Conservation (phyloP, 495 filamentous ascomycete genomes). For the Neurospora sp. region DNA sequence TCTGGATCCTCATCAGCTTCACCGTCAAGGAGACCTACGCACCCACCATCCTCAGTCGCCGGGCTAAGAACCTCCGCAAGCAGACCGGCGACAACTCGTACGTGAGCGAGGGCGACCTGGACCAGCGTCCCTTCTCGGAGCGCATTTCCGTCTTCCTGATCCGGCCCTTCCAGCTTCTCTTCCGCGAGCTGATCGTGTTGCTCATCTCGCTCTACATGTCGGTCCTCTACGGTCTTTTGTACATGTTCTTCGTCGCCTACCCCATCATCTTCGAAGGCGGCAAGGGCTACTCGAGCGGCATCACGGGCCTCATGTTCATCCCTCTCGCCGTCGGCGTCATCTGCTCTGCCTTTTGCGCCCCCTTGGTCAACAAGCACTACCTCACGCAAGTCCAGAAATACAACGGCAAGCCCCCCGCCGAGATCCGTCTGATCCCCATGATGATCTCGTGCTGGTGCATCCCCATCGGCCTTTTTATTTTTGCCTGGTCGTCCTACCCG, state of each 20-base stretch:
- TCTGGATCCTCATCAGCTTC: conserved; percentile 64
- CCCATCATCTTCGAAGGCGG: conserved; percentile 70
- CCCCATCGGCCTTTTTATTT: conserved; percentile 70
- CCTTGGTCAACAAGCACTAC: conserved; percentile 69
- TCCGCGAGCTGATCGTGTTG: conserved; percentile 68
- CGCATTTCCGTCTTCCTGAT: conserved; percentile 57
- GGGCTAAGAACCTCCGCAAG: conserved; percentile 60
- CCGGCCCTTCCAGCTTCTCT: conserved; percentile 72
- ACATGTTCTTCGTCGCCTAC: conserved; percentile 78
- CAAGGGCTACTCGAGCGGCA: conserved; percentile 62
- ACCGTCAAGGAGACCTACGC: conserved; percentile 77
- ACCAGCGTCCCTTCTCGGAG: conserved; percentile 52
- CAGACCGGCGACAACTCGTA: conserved; percentile 50
- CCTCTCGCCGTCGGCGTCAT: conserved; percentile 59
- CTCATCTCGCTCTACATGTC: conserved; percentile 71
- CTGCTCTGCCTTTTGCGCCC: conserved; percentile 52
- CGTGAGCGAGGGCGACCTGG: conserved; percentile 67
- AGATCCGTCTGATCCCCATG: conserved; percentile 72
- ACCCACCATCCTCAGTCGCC: conserved; percentile 53
- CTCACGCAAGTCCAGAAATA: conserved; percentile 47
- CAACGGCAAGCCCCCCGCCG: conserved; percentile 62
- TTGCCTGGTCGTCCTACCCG: conserved; percentile 71
- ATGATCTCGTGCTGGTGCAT: conserved; percentile 76
- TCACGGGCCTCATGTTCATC: conserved; percentile 75
- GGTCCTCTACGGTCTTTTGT: conserved; percentile 65